A percentile compares a stretch with the other conserved stretches of the same genome.
phyloP scores from a whole-genome alignment of 1,284 basidiomycete genomes.

The Malassezia vespertilionis region DNA sequence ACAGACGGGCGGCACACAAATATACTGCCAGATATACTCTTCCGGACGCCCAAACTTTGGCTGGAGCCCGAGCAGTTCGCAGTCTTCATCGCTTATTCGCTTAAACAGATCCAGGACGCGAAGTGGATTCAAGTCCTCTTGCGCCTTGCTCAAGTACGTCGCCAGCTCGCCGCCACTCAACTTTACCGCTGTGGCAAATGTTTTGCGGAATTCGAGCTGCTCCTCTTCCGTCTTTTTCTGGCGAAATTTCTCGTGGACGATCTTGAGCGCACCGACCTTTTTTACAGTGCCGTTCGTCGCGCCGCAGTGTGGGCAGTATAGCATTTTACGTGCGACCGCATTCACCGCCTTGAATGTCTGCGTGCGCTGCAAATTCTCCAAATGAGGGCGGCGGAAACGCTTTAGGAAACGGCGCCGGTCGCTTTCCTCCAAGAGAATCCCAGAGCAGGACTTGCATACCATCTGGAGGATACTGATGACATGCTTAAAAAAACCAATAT shows the following conservation, averaged over 20 bases:
- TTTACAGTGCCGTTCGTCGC: constrained; percentile 92
- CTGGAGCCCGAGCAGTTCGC: constrained; percentile 81
- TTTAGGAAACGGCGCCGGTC: constrained; percentile 75
- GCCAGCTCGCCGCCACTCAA: constrained; percentile 71
- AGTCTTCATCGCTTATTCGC: constrained; percentile 84
- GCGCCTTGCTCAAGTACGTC: constrained; percentile 75
- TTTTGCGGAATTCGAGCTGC: constrained; percentile 74
- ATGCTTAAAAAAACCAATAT: constrained; percentile 96
- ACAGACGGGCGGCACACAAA: constrained; percentile 93
- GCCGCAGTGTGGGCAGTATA: constrained; percentile 85
- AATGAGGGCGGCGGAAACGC: constrained; percentile 73
- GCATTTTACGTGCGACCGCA: constrained; percentile 71
- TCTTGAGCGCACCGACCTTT: constrained; percentile 85
- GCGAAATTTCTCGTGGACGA: constrained; percentile 94
- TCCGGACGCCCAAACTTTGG: constrained; percentile 85
- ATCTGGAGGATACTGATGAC: constrained; percentile 85
- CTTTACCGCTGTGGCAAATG: constrained; percentile 70
- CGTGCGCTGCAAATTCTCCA: constrained; percentile 88
- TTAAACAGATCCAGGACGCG: constrained; percentile 88
- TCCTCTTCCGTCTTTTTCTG: constrained; percentile 86
- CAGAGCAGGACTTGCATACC: constrained; percentile 66
- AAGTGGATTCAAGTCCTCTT: constrained; percentile 88
- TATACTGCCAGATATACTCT: constrained; percentile 98
- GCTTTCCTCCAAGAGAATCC: constrained; percentile 78
- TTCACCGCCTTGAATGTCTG: constrained; percentile 80